Base-by-base conservation (phyloP, 768 basidiomycete genomes). In the Gloeostereum incarnatum region DNA sequence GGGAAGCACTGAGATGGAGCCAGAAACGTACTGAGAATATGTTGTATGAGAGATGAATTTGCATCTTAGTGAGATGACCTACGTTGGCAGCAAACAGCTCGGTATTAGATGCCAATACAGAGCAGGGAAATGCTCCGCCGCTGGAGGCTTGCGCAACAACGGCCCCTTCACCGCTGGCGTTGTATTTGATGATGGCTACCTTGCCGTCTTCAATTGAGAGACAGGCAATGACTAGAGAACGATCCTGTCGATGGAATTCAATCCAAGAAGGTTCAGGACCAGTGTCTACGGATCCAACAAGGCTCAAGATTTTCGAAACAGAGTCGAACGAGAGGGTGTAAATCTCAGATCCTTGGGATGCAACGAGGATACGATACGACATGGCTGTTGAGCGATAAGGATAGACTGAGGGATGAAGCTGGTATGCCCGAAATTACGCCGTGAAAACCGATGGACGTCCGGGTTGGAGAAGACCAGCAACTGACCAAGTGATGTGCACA, bases 11-110 rank as follows among this genome's bases (percentile, higher is more conserved):
- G 72, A 59, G 32, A 88, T 45, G 2, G 63, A 68, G 17, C 83
- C 86, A 1, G 77, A 70, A 3, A 74, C 71, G 53, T 89, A 91
- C 87, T 91, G 24, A 38, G 34, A 32, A 21, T 17, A 32, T 32
- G 40, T 27, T 17, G 38, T 18, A 35, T 1, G 17, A 25, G 29
- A 14, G 20, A 37, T 40, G 41, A 27, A 27, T 41, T 32, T 24
- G 22, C n/a, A n/a, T n/a, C n/a, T n/a, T n/a, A n/a, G n/a, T n/a
- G n/a, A n/a, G n/a, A n/a, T n/a, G n/a, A n/a, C n/a, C n/a, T 29
- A 29, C 26, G 26, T 29, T 29, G 8, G 26, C 26, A 29, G 14
- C 26, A 29, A 29, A 29, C 9, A 29, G 9, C 26, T 29, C 9
- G 26, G 8, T 14, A 14, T 8, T 14, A 29, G 26, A 29, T 29